Evolutionary conservation across 331 rosid species (phyloP), one percentile per base, ranked within the genome.

Genomic region (Malus hybrid): DNA sequence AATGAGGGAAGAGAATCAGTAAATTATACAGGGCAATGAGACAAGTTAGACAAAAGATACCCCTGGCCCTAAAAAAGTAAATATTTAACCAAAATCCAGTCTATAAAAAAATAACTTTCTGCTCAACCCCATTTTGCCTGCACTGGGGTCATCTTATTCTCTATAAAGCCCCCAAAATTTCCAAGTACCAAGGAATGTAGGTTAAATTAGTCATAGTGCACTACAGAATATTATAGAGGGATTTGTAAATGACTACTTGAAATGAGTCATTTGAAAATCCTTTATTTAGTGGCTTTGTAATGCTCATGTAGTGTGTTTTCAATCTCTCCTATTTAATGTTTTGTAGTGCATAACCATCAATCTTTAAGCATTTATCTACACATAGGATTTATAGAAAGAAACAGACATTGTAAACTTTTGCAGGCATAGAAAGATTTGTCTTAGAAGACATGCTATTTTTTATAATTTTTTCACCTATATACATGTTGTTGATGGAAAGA

Each of bases 401-500:
- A 36, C 44, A 36, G 44, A 0, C 10, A 36, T 36, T 36, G 44
- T 24, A 72, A 70, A 76, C 22, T 22, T 34, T 22, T 5, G 29
- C 20, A 62, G 31, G 31, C 69, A n/a, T 65, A 29, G 16, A 57
- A 54, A 56, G 33, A 68, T 79, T 16, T 10, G 11, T 5, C 24
- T 16, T 24, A 24, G 6, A 18, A 19, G 29, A 6, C 0, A 67
- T 20, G 16, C 46, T 68, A 46, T 24, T 52, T 62, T n/a, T 22
- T 22, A 7, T 46, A 70, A 70, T n/a, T 72, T 22, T n/a, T 65
- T 81, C 81, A 94, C 97, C 97, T 71, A 94, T 85, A 74, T 90
- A 90, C 83, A 92, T 86, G 69, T 92, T 87, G 71, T 77, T 85
- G 83, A 92, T 86, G 65, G 89, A 80, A 74, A 92, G 97, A 87